Base-by-base conservation (phyloP, 352 stramenopile species). In the Globisporangium cederbergense region DNA sequence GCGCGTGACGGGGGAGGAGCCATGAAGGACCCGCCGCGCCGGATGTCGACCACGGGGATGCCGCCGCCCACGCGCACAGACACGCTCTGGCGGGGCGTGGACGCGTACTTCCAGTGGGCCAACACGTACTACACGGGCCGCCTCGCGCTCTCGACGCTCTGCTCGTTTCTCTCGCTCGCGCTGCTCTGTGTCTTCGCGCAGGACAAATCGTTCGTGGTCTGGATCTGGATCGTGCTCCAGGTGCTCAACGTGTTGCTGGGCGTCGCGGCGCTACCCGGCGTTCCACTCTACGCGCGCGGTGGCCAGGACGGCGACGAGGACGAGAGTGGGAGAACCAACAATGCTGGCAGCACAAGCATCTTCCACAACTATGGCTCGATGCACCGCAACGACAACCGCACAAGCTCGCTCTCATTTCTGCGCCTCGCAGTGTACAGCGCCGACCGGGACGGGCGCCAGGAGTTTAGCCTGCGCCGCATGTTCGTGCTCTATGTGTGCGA, bases 111-210 rank as follows among this genome's bases (percentile, higher is more conserved):
- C 34, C 80, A 86, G 65, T 78, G 78, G 70, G 75, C 77, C 52
- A 91, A 91, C 70, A 83, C 82, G 60, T 89, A 89, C 78, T 89
- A 88, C 68, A 78, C 79, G 11, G 81, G 78, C 60, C 75, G 78
- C 42, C 73, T 89, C 56, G 79, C 69, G 11, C 47, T 73, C 63
- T 77, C 82, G 28, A 83, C 78, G 20, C 53, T 86, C 55, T 60
- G 77, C 18, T 87, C 80, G 5, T 64, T 75, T 51, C 50, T 78
- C 5, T 85, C 73, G 4, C 60, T 89, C 30, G 28, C 74, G 22
- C 43, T 88, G 64, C 62, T 88, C 18, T 71, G 73, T 22, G 53
- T 78, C 20, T 75, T 77, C 18, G 74, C 73, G 34, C 18, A 43
- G 7, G 30, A 67, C 18, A 32, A 69, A 46, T 65, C 70, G 51